Percentiles rank a stretch among this genome's conserved stretches.
Evolutionary conservation across 2,329 filamentous ascomycete genomes (phyloP).

Genomic region (Venturia nashicola): DNA sequence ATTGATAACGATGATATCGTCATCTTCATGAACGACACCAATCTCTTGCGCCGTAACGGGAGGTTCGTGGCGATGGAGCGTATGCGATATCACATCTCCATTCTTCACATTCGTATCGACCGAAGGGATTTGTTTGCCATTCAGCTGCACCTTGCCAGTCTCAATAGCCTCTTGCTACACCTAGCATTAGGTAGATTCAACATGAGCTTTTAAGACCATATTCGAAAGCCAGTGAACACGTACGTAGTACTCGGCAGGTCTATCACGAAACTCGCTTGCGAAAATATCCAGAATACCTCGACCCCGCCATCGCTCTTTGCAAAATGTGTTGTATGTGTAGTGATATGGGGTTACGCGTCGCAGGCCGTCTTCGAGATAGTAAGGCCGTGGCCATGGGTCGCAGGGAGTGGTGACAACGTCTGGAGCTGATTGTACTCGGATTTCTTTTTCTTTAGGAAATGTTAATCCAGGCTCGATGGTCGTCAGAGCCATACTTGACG

Average conservation of each 20-base stretch:
- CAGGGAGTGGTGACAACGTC: constrained; percentile 39
- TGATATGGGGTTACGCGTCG: constrained; percentile 78
- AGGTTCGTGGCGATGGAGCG: constrained; percentile 88
- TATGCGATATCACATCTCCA: constrained; percentile 85
- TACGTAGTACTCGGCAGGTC: constrained; percentile 77
- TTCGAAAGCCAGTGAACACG: constrained; percentile 16
- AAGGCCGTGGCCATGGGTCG: constrained; percentile 53
- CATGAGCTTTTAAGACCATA: neutral
- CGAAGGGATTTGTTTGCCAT: constrained; percentile 55
- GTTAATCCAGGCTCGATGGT: constrained; percentile 17
- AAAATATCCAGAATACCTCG: constrained; percentile 78
- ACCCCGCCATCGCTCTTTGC: constrained; percentile 87
- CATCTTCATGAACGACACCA: constrained; percentile 76
- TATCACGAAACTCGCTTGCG: constrained; percentile 79
- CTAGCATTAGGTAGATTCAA: constrained; percentile 9
- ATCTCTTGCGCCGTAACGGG: constrained; percentile 75
- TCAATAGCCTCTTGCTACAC: constrained; percentile 54
- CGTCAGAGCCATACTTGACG: constrained; percentile 34
- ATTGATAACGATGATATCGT: constrained; percentile 90
- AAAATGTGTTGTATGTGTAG: constrained; percentile 89
- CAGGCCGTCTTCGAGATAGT: constrained; percentile 72
- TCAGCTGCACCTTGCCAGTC: constrained; percentile 65
- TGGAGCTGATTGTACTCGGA: constrained; percentile 19
- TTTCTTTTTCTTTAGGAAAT: neutral
- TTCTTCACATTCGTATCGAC: constrained; percentile 67